Evolutionary conservation across 208 protist species (phyloP).

Genomic region (Spongospora subterranea): DNA sequence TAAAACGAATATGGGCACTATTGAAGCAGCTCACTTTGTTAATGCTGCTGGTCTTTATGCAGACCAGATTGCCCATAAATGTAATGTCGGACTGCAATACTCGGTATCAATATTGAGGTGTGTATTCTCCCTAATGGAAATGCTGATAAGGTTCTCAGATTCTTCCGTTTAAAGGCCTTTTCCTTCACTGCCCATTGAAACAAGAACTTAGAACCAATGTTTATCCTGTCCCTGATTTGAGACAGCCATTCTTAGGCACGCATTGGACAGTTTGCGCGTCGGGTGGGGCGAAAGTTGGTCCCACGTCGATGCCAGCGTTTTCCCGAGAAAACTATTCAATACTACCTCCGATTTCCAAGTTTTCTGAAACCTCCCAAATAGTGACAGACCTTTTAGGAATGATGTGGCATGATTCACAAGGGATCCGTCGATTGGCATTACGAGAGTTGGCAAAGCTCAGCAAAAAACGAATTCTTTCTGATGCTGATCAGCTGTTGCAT

Average conservation of each 20-base stretch:
- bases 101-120: constrained; percentile 1
- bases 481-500: not conserved
- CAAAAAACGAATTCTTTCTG: not conserved
- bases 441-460: not conserved
- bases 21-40: constrained; percentile 28
- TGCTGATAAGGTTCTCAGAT: not conserved
- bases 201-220: not conserved
- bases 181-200: not conserved
- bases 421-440: not conserved
- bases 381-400: not conserved
- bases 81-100: not conserved
- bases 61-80: not conserved
- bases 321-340: constrained; percentile 4
- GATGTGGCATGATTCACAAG: not conserved
- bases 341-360: not conserved
- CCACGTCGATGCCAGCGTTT: not conserved
- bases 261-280: not conserved
- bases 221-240: not conserved
- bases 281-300: not conserved
- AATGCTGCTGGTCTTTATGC: constrained; percentile 30
- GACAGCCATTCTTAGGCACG: constrained; percentile 23
- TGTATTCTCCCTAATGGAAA: not conserved
- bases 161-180: not conserved
- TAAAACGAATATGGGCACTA: not conserved
- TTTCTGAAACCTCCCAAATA: not conserved